phyloP scores from a whole-genome alignment of 495 filamentous ascomycete species.

The Penicillium dipodomyicola region DNA sequence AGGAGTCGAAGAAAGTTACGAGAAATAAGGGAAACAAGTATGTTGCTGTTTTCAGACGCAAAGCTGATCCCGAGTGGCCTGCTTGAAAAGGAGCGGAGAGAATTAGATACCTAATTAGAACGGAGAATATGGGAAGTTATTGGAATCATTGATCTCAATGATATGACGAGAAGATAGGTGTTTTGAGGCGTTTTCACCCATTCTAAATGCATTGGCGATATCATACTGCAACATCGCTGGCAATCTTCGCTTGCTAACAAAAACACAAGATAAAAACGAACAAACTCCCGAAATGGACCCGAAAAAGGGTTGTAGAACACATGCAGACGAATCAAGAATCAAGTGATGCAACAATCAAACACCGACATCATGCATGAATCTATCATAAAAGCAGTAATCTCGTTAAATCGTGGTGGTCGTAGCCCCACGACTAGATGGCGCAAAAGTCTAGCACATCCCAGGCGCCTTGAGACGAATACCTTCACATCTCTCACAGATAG shows the following conservation, averaged over 20 bases:
- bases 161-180: conserved; percentile 13
- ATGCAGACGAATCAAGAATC: conserved; percentile 12
- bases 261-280: neutral
- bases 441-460: conserved; percentile 27
- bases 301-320: conserved; percentile 8
- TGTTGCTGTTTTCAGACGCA: conserved; percentile 78
- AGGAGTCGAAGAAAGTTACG: conserved; percentile 96
- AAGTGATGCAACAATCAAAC: conserved; percentile 13
- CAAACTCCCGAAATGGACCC: conserved; percentile 3
- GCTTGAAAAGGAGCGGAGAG: conserved; percentile 12
- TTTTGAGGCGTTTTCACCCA: conserved; percentile 16
- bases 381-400: conserved; percentile 25
- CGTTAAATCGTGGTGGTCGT: conserved; percentile 18
- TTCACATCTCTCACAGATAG: conserved; percentile 64
- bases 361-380: conserved; percentile 18
- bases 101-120: neutral
- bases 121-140: neutral
- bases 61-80: conserved; percentile 75
- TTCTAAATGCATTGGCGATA: conserved; percentile 21
- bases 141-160: neutral
- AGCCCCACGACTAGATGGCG: conserved; percentile 17
- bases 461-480: conserved; percentile 61
- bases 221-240: conserved; percentile 4
- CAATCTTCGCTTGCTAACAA: conserved; percentile 15
- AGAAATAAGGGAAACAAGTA: conserved; percentile 86